Evolutionary conservation across 768 basidiomycete genomes (phyloP), one percentile per base, ranked within the genome.

Genomic region (Harrya chromipes): DNA sequence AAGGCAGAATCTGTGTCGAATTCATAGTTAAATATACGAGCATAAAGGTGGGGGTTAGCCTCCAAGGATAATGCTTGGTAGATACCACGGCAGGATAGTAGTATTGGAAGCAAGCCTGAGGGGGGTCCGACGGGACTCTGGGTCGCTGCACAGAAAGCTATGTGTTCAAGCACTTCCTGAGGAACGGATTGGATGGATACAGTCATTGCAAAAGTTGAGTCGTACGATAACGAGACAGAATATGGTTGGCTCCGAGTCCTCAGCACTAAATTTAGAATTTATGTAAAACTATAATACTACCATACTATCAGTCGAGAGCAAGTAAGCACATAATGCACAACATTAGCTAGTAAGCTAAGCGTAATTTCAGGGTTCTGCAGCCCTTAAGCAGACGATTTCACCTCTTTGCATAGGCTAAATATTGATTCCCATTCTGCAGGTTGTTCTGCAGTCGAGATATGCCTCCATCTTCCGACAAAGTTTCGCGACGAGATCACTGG

Each of bases 81-180:
- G 50, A 81, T 68, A 34, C 62, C 68, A 44, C 72, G 77, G 64
- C 74, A 81, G 27, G 77, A 71, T 29, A 67, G 55, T 14, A 87
- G 72, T 19, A 92, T 69, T 11, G 83, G 71, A n/a, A 76, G 46
- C 26, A 91, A 69, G 29, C 71, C 72, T 1, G 78, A 70, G 14
- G 85, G 86, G 8, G 87, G 85, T 16, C 87, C 85, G 36, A 82
- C 70, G 43, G 77, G 68, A 26, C 48, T 56, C 5, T 75, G 61
- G 4, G 81, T 81, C 8, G 77, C 81, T 35, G 80, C 68, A 57
- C 81, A 82, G 62, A 78, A 83, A 1, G 87, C 87, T 57, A 94
- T 83, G 43, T 83, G 82, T 62, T 92, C 85, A 39, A 94, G 75
- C 34, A 93, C 76, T 67, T 93, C 91, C 52, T 79, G 79, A 13